phyloP scores from a whole-genome alignment of 106 monocot genomes.

The Agapanthus africanus region DNA sequence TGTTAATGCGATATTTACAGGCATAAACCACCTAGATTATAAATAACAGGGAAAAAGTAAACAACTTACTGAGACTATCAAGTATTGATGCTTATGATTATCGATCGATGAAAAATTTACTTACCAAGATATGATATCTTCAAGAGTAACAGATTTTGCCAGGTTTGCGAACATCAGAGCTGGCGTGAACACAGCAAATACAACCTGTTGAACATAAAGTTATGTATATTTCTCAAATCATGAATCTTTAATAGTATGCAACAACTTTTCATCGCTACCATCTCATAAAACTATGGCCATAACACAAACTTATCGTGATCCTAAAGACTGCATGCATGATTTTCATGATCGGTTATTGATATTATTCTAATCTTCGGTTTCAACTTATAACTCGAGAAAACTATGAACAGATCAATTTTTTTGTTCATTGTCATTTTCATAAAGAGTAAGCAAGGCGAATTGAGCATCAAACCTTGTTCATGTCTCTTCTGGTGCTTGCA shows the following conservation, averaged over 20 bases:
- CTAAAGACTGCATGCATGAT: too few species aligned
- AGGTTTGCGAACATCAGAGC: conserved; percentile 41
- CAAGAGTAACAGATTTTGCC: conserved; percentile 41
- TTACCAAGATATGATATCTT: conserved; percentile 58
- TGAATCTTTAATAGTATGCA: too few species aligned
- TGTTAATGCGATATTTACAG: conserved; percentile 53
- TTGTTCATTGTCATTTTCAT: too few species aligned
- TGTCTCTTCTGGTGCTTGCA: conserved; percentile 39
- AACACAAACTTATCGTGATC: too few species aligned
- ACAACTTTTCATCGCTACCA: too few species aligned
- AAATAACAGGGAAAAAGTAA: neutral
- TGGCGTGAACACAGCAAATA: conserved; percentile 46
- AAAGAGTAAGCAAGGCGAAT: too few species aligned
- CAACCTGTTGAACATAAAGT: conserved; percentile 19
- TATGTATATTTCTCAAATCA: too few species aligned
- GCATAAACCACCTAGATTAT: conserved; percentile 80
- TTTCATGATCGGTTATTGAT: too few species aligned
- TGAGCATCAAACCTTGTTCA: conserved; percentile 95
- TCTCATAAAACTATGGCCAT: too few species aligned
- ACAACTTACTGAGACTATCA: neutral
- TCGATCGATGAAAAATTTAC: neutral
- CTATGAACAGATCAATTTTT: too few species aligned
- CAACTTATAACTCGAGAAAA: too few species aligned
- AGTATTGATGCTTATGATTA: neutral
- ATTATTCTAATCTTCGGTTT: too few species aligned